Evolutionary conservation across 2,329 filamentous ascomycete species (phyloP).

Genomic region (Neofusicoccum ribis): DNA sequence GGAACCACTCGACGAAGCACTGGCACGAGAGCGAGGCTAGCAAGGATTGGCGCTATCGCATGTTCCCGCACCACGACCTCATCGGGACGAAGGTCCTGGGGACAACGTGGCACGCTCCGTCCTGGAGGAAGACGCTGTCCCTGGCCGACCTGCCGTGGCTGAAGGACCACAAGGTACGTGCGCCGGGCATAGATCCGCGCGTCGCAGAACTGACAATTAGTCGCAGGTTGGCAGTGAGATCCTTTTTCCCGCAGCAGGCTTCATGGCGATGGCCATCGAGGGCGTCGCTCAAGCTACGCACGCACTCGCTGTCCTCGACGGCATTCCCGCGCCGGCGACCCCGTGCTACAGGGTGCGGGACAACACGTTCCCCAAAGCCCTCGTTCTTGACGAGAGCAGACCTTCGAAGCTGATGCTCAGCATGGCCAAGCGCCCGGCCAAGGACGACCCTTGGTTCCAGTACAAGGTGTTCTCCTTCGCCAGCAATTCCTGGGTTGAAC

Average conservation of each 20-base stretch:
- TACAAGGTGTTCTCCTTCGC: constrained; percentile 27
- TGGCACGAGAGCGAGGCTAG: constrained; percentile 28
- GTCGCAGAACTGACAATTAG: no score
- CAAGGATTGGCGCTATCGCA: constrained; percentile 22
- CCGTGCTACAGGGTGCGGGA: constrained; percentile 24
- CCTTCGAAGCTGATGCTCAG: constrained; percentile 25
- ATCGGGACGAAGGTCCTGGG: constrained; percentile 31
- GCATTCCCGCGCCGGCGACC: background rate
- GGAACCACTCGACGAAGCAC: constrained; percentile 25
- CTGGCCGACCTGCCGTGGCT: constrained; percentile 48
- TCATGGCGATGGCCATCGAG: background rate
- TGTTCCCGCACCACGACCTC: constrained; percentile 26
- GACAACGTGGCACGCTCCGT: constrained; percentile 32
- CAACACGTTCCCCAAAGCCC: constrained; percentile 25
- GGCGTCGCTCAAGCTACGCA: background rate
- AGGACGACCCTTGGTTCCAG: constrained; percentile 20
- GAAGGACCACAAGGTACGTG: constrained; percentile 38
- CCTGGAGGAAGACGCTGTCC: constrained; percentile 46
- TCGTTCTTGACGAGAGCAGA: constrained; percentile 26
- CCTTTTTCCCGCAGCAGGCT: constrained; percentile 46
- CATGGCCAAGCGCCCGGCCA: constrained; percentile 20
- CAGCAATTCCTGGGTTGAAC: constrained; percentile 22
- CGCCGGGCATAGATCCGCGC: no score
- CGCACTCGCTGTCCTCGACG: constrained; percentile 25
- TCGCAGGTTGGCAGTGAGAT: constrained; percentile 28